A percentile compares a stretch with the other conserved stretches of the same genome.
These are phyloP conservation scores for Chrysoporthe puriensis DNA, from an alignment of 2,329 filamentous ascomycete genomes.

Conservation along the genomic window DNA sequence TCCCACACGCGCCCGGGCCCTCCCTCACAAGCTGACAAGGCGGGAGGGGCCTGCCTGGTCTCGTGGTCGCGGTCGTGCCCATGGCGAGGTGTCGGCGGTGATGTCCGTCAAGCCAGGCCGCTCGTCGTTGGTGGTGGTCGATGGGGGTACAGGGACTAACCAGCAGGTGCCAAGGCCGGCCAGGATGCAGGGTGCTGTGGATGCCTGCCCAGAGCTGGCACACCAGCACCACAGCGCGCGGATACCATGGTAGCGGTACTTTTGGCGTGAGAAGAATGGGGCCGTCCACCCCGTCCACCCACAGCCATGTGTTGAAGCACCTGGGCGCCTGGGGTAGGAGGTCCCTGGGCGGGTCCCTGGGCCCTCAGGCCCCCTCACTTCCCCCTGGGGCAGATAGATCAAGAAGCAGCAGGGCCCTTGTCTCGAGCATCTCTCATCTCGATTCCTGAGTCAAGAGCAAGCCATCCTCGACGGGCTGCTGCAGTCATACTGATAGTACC, in stretches of 20 bases:
- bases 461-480: neutral
- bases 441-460: neutral
- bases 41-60: neutral
- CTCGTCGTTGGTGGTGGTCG: neutral
- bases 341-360: neutral
- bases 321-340: neutral
- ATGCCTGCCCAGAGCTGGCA: conserved; percentile 2
- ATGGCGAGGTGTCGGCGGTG: neutral
- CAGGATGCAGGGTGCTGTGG: neutral
- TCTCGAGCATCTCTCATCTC: neutral
- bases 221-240: neutral
- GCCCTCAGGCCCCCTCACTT: neutral
- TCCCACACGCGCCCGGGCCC: neutral
- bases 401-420: neutral
- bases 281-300: neutral
- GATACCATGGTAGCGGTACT: neutral
- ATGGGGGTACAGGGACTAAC: neutral
- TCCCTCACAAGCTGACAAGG: neutral
- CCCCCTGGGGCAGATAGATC: neutral
- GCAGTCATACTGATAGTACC: neutral
- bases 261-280: neutral
- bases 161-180: neutral
- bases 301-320: neutral
- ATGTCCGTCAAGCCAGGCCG: neutral
- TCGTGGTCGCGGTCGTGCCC: neutral